phyloP scores from a whole-genome alignment of 2,329 filamentous ascomycete genomes.

The Trichoderma gracile region DNA sequence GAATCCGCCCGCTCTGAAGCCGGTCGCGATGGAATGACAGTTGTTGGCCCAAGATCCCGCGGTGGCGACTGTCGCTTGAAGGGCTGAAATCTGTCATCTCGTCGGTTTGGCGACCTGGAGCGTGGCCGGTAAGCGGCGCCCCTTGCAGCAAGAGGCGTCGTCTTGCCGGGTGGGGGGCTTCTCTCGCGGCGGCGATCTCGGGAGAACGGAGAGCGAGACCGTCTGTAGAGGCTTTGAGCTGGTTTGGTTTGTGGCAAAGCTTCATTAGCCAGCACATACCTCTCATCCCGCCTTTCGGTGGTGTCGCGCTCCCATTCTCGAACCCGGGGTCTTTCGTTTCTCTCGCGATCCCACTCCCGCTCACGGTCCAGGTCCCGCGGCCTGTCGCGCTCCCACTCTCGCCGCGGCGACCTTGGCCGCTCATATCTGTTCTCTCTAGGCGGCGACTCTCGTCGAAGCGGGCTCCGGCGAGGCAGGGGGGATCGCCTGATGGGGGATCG shows the following conservation, averaged over 20 bases:
- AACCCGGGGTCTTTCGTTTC: constrained; percentile 28
- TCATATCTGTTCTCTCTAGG: constrained; percentile 42
- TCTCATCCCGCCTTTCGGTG: constrained; percentile 46
- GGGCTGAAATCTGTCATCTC: constrained; percentile 47
- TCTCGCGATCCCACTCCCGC: constrained; percentile 36
- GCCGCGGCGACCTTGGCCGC: constrained; percentile 42
- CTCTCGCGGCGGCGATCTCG: constrained; percentile 48
- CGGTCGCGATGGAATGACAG: constrained; percentile 52
- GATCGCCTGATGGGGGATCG: constrained; percentile 43
- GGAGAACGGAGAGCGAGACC: constrained; percentile 56
- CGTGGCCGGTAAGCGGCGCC: constrained; percentile 54
- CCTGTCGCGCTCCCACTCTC: constrained; percentile 41
- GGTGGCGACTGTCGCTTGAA: constrained; percentile 51
- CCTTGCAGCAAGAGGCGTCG: constrained; percentile 35
- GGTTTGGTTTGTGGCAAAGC: constrained; percentile 27
- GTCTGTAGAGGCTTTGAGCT: constrained; percentile 43
- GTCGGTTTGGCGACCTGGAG: constrained; percentile 53
- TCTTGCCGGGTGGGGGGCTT: constrained; percentile 36
- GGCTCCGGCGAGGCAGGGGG: constrained; percentile 43
- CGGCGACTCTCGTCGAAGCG: constrained; percentile 41
- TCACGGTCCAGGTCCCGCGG: constrained; percentile 39
- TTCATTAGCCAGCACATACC: constrained; percentile 33
- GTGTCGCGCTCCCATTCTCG: constrained; percentile 39
- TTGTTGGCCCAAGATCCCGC: constrained; percentile 52
- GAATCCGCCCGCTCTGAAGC: constrained; percentile 56